Evolutionary conservation across 805 yeast species (phyloP).

Genomic region (Wickerhamomyces queroliae): DNA sequence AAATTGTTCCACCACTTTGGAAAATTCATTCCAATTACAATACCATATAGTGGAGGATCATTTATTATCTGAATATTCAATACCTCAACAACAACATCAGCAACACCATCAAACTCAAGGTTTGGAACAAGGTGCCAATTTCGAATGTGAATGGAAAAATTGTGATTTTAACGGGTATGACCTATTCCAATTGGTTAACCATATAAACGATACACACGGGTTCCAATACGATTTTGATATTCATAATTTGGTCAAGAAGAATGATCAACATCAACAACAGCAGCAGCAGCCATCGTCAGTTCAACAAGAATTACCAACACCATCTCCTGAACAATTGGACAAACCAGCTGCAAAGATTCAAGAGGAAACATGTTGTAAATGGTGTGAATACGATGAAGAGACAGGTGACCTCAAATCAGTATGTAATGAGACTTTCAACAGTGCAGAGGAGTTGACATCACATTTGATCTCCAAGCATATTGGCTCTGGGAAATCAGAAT

Average conservation of each 20-base stretch:
- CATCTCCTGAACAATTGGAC: slow-evolving; percentile 1
- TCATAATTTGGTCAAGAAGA: slow-evolving; percentile 7
- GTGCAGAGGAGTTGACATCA: slow-evolving; percentile 58
- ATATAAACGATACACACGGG: slow-evolving; percentile 46
- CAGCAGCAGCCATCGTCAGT: neutral
- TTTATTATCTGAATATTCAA: slow-evolving; percentile 25
- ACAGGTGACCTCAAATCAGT: slow-evolving; percentile 2
- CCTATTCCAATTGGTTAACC: slow-evolving; percentile 50
- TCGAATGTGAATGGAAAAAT: slow-evolving; percentile 67
- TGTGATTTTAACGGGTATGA: slow-evolving; percentile 57
- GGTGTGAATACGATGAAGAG: slow-evolving; percentile 9
- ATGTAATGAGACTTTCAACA: slow-evolving; percentile 47
- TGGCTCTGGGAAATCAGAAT: slow-evolving; percentile 63
- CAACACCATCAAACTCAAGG: neutral
- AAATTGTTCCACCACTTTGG: slow-evolving; percentile 42
- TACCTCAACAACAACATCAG: neutral
- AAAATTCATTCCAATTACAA: slow-evolving; percentile 35
- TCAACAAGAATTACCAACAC: slow-evolving; percentile 1
- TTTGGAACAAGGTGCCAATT: slow-evolving; percentile 1
- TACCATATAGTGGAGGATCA: slow-evolving; percentile 49
- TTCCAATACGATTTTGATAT: slow-evolving; percentile 25
- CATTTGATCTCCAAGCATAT: slow-evolving; percentile 70
- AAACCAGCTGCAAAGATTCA: neutral
- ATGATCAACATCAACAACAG: slow-evolving; percentile 2
- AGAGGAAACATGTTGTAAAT: slow-evolving; percentile 19